Base-by-base conservation (phyloP, 1,139 yeast species). In the Diutina scorzettiae region DNA sequence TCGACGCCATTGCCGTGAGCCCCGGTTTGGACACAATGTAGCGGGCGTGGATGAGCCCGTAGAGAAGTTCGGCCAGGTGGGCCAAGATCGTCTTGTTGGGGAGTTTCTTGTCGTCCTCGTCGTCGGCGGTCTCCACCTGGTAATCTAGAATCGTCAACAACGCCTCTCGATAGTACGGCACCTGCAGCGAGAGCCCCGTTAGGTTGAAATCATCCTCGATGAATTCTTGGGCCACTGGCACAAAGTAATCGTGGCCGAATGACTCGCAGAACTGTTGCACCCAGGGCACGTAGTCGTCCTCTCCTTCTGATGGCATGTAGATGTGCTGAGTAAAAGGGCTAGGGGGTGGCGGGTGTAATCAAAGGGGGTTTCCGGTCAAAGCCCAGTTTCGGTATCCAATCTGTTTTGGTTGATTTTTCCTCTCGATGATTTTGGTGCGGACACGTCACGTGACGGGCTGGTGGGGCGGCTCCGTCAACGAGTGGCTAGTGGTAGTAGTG, bases 161-260 rank as follows among this genome's bases (percentile, higher is more conserved):
- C 4, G 97, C 96, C 57, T 87, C 95, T 56, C 91, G 70, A 60
- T 89, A 91, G 58, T 81, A 84, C 7, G 97, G 95, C 4, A 91
- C 96, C 49, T 83, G 78, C 53, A 79, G 75, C 24, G 84, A 73
- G 45, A 91, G 70, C 2, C 97, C 97, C 1, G 97, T 89, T 52
- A 91, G 69, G 56, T 91, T 91, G 68, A 91, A 91, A 53, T 91
- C 97, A 60, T 91, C 99, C 54, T 89, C 96, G 49, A 91, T 86
- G 58, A 87, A 91, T 43, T 87, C 96, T 45, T 85, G 91, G 1
- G 89, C 73, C 17, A 91, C 96, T 48, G 91, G 94, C 31, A 91
- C 95, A 60, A 87, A 87, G 59, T 81, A 89, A 55, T 91, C 96
- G 57, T 87, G 95, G 20, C 95, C 96, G 54, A 83, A 85, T 49